phyloP scores from a whole-genome alignment of 2,329 filamentous ascomycete genomes.

The Mariannaea elegans region DNA sequence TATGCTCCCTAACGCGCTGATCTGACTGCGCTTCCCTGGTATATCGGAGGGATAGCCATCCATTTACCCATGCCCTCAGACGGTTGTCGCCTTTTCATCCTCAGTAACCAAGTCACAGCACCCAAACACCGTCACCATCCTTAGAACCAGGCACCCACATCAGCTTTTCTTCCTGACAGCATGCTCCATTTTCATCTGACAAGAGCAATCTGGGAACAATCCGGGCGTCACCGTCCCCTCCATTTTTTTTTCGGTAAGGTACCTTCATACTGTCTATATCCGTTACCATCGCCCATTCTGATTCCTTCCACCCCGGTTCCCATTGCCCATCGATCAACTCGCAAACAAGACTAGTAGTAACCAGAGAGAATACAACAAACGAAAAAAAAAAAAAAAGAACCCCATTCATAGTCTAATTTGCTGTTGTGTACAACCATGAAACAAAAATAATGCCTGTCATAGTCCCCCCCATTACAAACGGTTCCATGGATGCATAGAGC shows the following conservation, averaged over 20 bases:
- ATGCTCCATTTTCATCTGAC: constrained; percentile 5
- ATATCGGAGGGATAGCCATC: too few species aligned
- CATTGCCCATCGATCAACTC: constrained; percentile 18
- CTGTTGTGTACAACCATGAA: constrained; percentile 35
- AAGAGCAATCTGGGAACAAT: constrained; percentile 11
- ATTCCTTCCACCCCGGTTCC: constrained; percentile 27
- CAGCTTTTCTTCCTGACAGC: neutral
- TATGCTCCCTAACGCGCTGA: too few species aligned
- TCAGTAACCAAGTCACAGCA: too few species aligned
- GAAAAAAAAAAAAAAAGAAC: constrained; percentile 28
- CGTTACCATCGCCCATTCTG: constrained; percentile 11
- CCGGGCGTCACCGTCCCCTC: constrained; percentile 13
- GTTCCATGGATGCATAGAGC: constrained; percentile 10
- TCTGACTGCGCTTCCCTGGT: too few species aligned
- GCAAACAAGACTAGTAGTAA: constrained; percentile 33
- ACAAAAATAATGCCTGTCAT: constrained; percentile 40
- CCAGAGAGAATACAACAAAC: constrained; percentile 29
- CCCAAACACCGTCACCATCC: neutral
- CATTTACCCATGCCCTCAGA: too few species aligned
- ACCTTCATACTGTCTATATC: constrained; percentile 22
- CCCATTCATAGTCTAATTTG: constrained; percentile 45
- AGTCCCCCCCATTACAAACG: constrained; percentile 31
- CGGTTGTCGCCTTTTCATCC: too few species aligned
- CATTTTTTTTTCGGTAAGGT: constrained; percentile 17
- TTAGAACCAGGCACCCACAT: neutral